Percentiles rank a stretch among this genome's conserved stretches.
Evolutionary conservation across 352 stramenopile species (phyloP).

Genomic region (Phytophthora pluvialis): DNA sequence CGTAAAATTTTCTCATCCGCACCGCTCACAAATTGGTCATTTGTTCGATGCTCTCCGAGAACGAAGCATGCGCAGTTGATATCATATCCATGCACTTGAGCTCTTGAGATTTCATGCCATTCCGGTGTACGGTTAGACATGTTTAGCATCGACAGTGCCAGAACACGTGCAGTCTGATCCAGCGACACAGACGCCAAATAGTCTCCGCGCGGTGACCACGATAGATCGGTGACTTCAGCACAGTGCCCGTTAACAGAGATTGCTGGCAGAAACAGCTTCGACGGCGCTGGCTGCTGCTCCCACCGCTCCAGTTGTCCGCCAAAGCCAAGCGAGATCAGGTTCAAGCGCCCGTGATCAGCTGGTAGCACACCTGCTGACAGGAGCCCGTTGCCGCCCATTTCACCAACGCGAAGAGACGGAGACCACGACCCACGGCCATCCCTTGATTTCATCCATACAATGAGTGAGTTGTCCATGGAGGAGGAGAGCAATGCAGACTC

Average conservation of each 20-base stretch:
- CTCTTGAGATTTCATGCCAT: slow-evolving; percentile 77
- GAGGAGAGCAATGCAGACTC: slow-evolving; percentile 52
- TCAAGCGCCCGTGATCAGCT: slow-evolving; percentile 32
- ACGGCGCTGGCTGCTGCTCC: slow-evolving; percentile 55
- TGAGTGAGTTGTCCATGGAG: slow-evolving; percentile 84
- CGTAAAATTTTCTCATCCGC: slow-evolving; percentile 87
- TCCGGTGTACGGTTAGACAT: background rate
- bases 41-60: slow-evolving; percentile 16
- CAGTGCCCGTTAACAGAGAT: slow-evolving; percentile 66
- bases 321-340: slow-evolving; percentile 70
- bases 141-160: slow-evolving; percentile 31
- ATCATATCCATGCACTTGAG: slow-evolving; percentile 84
- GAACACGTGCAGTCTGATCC: slow-evolving; percentile 73
- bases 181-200: slow-evolving; percentile 79
- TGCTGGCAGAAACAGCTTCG: slow-evolving; percentile 57
- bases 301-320: slow-evolving; percentile 72
- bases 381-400: slow-evolving; percentile 62
- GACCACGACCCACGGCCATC: slow-evolving; percentile 41
- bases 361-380: slow-evolving; percentile 52
- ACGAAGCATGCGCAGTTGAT: slow-evolving; percentile 79
- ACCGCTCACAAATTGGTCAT: slow-evolving; percentile 73
- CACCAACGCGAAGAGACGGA: slow-evolving; percentile 59
- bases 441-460: slow-evolving; percentile 57
- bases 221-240: slow-evolving; percentile 63
- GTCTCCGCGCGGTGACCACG: slow-evolving; percentile 64